Percentiles rank a stretch among this genome's conserved stretches.
Conservation (phyloP, 306 rosid species). For the Vigna unguiculata region DNA sequence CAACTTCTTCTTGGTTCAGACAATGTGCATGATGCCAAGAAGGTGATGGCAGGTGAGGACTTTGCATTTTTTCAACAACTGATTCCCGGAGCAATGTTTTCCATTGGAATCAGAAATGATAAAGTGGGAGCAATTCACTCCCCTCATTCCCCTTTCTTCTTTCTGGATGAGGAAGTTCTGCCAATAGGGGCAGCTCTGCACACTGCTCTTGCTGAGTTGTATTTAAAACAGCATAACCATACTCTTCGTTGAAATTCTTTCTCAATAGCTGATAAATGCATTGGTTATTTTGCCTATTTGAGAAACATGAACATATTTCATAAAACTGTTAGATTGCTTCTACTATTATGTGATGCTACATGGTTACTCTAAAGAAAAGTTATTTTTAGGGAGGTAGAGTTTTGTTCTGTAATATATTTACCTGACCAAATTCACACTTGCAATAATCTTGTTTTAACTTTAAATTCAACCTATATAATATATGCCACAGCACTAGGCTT, state of each 20-base stretch:
- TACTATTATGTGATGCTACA: conserved; percentile 1
- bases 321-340: not conserved
- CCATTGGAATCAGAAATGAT: conserved; percentile 73
- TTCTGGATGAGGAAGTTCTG: conserved; percentile 73
- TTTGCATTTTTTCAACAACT: conserved; percentile 65
- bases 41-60: conserved; percentile 78
- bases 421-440: too few relatives aligned
- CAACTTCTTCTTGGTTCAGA: conserved; percentile 64
- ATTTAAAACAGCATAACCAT: conserved; percentile 49
- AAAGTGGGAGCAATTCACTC: conserved; percentile 67
- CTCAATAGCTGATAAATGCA: not conserved
- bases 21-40: conserved; percentile 57
- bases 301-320: not conserved
- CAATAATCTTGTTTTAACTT: too few relatives aligned
- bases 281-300: not conserved
- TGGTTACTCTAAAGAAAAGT: not conserved
- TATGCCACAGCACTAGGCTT: too few relatives aligned
- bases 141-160: conserved; percentile 78
- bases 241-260: conserved; percentile 9
- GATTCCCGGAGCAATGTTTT: conserved; percentile 61
- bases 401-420: too few relatives aligned
- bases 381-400: not conserved
- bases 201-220: conserved; percentile 64
- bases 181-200: conserved; percentile 71
- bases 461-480: too few relatives aligned